These are phyloP conservation scores for Eruca vesicaria DNA, from an alignment of 441 rosid species.

Conservation along the genomic window DNA sequence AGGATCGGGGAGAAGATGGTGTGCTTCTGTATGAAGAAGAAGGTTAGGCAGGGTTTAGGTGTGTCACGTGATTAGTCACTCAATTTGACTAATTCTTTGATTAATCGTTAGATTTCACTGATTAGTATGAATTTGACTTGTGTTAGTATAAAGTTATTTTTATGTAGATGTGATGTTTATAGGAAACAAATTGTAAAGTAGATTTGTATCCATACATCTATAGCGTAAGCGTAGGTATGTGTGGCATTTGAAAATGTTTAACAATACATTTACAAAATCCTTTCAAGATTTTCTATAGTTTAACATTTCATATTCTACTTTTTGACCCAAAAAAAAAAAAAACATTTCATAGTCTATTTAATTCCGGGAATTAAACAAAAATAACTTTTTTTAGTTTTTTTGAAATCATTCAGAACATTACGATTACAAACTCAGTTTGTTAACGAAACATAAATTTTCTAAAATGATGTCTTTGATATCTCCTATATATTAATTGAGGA, in stretches of 20 bases:
- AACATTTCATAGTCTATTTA: neutral
- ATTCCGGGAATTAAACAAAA: constrained; percentile 9
- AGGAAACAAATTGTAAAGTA: constrained; percentile 26
- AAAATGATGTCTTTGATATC: too few relatives aligned
- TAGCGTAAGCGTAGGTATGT: constrained; percentile 14
- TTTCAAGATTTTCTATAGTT: neutral
- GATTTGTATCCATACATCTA: constrained; percentile 14
- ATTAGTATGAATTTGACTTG: constrained; percentile 13
- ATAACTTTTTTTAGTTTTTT: neutral
- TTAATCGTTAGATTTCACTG: constrained; percentile 21
- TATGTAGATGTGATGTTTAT: neutral
- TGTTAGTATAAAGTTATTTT: neutral
- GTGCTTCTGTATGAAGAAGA: constrained; percentile 45
- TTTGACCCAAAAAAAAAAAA: too few relatives aligned
- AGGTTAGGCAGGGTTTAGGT: constrained; percentile 52
- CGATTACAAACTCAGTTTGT: neutral
- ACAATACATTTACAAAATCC: neutral
- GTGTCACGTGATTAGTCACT: constrained; percentile 42
- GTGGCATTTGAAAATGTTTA: neutral
- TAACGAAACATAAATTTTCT: neutral
- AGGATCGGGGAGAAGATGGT: constrained; percentile 53
- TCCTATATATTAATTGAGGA: too few relatives aligned
- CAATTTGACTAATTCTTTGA: constrained; percentile 23
- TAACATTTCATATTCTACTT: neutral
- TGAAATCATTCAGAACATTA: neutral